Evolutionary conservation across 192 early-diverging fungal species (phyloP).

Genomic region (Lobosporangium transversale): DNA sequence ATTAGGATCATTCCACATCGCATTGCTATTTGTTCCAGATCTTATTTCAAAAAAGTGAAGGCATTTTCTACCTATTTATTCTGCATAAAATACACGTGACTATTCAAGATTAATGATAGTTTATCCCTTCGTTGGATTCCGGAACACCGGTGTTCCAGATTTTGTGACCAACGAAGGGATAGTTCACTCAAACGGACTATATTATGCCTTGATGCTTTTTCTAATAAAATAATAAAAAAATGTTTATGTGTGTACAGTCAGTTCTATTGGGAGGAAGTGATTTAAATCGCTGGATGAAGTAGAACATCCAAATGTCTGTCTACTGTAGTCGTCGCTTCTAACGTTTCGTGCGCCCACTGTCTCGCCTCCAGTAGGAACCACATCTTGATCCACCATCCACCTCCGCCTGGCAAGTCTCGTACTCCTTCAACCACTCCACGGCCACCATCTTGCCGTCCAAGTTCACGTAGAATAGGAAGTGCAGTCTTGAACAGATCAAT

Average conservation of each 20-base stretch:
- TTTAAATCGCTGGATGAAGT: conserved; percentile 37
- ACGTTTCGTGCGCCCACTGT: conserved; percentile 57
- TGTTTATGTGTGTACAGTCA: background rate
- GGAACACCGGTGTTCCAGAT: too few relatives aligned
- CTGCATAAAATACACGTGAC: too few relatives aligned
- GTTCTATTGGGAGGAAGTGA: background rate
- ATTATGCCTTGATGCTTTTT: background rate
- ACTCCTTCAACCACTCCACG: conserved; percentile 58
- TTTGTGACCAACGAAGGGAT: background rate
- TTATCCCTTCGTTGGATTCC: too few relatives aligned
- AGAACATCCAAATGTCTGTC: conserved; percentile 42
- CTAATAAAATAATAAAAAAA: too few relatives aligned
- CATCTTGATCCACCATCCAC: conserved; percentile 66
- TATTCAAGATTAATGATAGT: too few relatives aligned
- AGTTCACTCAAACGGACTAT: background rate
- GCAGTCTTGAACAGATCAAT: conserved; percentile 90
- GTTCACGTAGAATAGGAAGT: conserved; percentile 74
- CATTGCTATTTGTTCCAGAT: background rate
- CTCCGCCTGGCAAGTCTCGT: conserved; percentile 53
- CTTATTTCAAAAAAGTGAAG: too few relatives aligned
- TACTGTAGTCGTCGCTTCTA: conserved; percentile 37
- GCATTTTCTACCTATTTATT: too few relatives aligned
- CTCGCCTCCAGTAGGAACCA: conserved; percentile 70
- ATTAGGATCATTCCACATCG: conserved; percentile 50
- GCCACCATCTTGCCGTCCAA: conserved; percentile 61